Evolutionary conservation across 768 basidiomycete species (phyloP), one percentile per base, ranked within the genome.

Genomic region (Mrakia blollopis): DNA sequence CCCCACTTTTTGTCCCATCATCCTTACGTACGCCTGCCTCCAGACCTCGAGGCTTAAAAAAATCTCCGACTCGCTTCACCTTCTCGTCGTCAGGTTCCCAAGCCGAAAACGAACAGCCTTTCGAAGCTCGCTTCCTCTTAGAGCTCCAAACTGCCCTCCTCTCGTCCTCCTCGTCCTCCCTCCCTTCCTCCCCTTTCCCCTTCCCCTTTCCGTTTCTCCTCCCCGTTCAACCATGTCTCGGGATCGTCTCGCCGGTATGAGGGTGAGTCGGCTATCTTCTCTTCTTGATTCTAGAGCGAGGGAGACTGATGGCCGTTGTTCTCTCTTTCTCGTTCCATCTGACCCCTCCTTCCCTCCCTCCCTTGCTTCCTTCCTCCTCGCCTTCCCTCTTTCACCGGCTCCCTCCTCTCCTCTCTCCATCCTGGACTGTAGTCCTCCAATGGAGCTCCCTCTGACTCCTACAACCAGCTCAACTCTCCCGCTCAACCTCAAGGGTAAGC

Each of bases 221-320:
- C 41, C 28, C 32, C 73, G 47, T 16, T 50, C 13, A 9, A 60
- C 44, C 21, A 77, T 77, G 76, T 72, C 76, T 62, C 70, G 76
- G 30, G 69, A 77, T 32, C 37, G 76, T 16, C 76, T 77, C 23
- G 76, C 76, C 18, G 76, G 52, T 25, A 72, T 77, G 62, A 77
- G 76, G 71, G 76, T 77, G 60, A 63, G 76, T 77, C 16, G 3
- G 2, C 21, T 35, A 9, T 14, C 61, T 61, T 35, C 9, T 6
- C 18, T 32, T 16, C 9, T 10, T 25, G 47, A 16, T 50, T n/a
- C n/a, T n/a, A n/a, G n/a, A n/a, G n/a, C n/a, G 47, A 21, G 7
- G 11, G 18, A 0, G 28, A 60, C 61, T 74, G 50, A 35, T 54
- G 8, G 4, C 28, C 68, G 8, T 25, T 52, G 8, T 39, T 52